Base-by-base conservation (phyloP, 352 stramenopile genomes). In the Blastocystis sp. region DNA sequence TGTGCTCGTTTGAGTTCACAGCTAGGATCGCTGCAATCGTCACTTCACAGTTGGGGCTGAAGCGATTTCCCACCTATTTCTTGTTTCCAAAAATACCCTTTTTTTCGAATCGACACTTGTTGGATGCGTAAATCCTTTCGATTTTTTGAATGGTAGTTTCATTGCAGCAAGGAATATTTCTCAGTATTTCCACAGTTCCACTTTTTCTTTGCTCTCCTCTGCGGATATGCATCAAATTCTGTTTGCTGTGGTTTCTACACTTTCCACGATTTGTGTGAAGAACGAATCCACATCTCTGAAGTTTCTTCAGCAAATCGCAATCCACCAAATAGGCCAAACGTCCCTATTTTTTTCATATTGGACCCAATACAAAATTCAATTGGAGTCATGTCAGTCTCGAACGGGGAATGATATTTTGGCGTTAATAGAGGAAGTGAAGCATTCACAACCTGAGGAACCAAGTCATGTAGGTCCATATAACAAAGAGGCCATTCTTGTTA, bases 31-130 rank as follows among this genome's bases (percentile, higher is more conserved):
- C 34, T 43, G 11, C 39, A 20, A 41, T 41, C 13, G 26, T 54
- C 4, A 7, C 64, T 5, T 23, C 39, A 18, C 23, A 61, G 7
- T 41, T 80, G 8, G 18, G 45, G 0, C 34, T 41, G 34, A 2
- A 26, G 7, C 0, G 26, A 13, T 80, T 64, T 11, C 70, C 70
- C 4, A 41, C 50, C 18, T 80, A 80, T 34, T 80, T 63, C 20
- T 62, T 80, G 4, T 80, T 63, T 62, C 70, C 70, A 9, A 43
- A 29, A 8, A 61, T n/a, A 64, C 70, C 70, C 11, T 62, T 80
- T 7, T 80, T 80, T 23, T 6, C 70, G 11, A 66, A 18, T n/a
- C 39, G 70, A 15, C 11, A 45, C 13, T 23, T 18, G 13, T 45
- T 80, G 6, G 47, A 63, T 59, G 9, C 37, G 23, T 73, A 20